Percentiles rank a stretch among this genome's conserved stretches.
These are phyloP conservation scores for Chlorella sp. DNA, from an alignment of 139 green algal genomes.

Conservation along the genomic window DNA sequence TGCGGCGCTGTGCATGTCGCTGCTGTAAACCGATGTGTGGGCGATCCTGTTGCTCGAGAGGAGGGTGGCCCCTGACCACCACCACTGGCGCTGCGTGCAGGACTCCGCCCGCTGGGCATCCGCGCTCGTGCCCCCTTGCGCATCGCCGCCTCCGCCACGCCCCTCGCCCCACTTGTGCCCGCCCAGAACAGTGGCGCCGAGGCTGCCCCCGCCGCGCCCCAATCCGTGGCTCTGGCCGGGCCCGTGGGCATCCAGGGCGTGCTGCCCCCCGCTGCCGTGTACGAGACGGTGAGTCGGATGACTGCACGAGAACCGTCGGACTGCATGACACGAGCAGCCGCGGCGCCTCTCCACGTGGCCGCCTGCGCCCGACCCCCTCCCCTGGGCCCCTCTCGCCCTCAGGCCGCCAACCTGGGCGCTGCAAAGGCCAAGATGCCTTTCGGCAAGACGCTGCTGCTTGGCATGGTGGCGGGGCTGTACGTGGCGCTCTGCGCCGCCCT, in stretches of 20 bases:
- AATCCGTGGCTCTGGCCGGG: not conserved
- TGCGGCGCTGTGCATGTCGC: no score
- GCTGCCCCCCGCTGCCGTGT: constrained; percentile 12
- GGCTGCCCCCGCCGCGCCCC: not conserved
- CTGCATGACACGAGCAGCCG: not conserved
- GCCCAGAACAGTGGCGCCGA: not conserved
- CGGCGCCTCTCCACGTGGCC: not conserved
- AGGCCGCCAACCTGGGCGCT: constrained; percentile 24
- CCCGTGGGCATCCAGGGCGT: constrained; percentile 6
- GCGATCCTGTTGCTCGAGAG: no score
- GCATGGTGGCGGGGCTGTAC: constrained; percentile 64
- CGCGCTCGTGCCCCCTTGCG: no score
- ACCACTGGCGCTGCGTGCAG: no score
- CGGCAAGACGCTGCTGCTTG: constrained; percentile 51
- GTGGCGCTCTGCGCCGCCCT: constrained; percentile 72
- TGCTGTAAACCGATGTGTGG: no score
- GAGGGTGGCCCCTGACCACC: no score
- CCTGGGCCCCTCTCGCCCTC: not conserved
- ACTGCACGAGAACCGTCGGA: not conserved
- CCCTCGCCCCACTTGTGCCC: not conserved
- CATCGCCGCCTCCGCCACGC: not conserved
- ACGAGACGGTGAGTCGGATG: constrained; percentile 10
- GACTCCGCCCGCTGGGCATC: no score
- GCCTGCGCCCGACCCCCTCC: not conserved
- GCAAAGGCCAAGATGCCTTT: constrained; percentile 39